Conservation (phyloP, 768 basidiomycete genomes). For the Agaricus sinodeliciosus region DNA sequence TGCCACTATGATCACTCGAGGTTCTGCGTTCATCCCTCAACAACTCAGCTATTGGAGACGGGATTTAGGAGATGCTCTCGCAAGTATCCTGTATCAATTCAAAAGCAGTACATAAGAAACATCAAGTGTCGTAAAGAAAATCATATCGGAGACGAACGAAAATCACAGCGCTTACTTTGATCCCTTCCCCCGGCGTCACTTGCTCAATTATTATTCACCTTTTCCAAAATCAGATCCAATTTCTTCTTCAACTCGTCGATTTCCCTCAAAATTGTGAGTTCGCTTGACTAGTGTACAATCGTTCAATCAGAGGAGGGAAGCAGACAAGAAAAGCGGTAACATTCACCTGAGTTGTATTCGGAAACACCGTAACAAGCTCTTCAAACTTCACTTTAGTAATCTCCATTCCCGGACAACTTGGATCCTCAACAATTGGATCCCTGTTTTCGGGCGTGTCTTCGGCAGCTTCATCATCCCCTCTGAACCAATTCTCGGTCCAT, state of each 20-base stretch:
- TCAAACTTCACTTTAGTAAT: conserved; percentile 70
- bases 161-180: too few relatives aligned
- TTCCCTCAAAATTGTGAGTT: conserved; percentile 60
- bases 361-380: conserved; percentile 65
- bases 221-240: conserved; percentile 24
- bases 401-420: conserved; percentile 44
- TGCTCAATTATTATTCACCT: conserved; percentile 16
- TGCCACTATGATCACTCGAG: too few relatives aligned
- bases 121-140: too few relatives aligned
- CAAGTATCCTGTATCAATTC: too few relatives aligned
- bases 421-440: conserved; percentile 57
- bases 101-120: too few relatives aligned
- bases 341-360: conserved; percentile 64
- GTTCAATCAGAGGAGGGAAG: not conserved
- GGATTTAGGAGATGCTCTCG: too few relatives aligned
- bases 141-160: too few relatives aligned
- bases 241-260: conserved; percentile 48
- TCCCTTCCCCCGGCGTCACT: not conserved
- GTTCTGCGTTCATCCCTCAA: too few relatives aligned
- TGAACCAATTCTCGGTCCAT: conserved; percentile 70
- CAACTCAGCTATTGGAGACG: too few relatives aligned
- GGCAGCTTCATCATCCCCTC: conserved; percentile 50
- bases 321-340: conserved; percentile 3
- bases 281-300: conserved; percentile 52
- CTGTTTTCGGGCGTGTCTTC: conserved; percentile 44